Conservation (phyloP, 2,329 filamentous ascomycete genomes). For the Dryadomyces sulphureus region DNA sequence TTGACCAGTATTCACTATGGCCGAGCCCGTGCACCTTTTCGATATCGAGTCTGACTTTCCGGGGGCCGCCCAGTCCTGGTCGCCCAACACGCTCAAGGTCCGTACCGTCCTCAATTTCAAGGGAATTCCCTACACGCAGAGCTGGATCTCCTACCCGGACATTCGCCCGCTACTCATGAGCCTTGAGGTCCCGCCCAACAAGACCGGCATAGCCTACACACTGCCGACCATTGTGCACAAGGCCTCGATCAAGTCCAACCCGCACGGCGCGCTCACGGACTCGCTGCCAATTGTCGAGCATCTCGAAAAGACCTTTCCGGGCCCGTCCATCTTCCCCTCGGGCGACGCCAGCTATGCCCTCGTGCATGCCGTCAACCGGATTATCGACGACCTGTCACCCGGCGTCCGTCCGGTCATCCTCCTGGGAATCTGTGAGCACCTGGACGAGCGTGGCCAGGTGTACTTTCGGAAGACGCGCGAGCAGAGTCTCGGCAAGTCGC, state of each 20-base stretch:
- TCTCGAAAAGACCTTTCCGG: neutral
- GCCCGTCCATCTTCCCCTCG: neutral
- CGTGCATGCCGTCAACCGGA: neutral
- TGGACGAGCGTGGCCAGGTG: neutral
- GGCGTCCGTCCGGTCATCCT: neutral
- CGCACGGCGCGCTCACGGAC: neutral
- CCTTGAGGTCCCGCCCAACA: neutral
- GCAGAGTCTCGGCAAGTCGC: neutral
- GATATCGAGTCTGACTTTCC: constrained; percentile 1
- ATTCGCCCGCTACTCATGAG: neutral
- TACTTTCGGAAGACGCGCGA: neutral
- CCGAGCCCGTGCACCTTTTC: neutral
- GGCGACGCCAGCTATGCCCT: constrained; percentile 3
- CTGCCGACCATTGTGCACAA: constrained; percentile 2
- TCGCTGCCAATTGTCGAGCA: neutral
- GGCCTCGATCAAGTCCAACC: neutral
- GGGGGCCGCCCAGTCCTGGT: constrained; percentile 1
- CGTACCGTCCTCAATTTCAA: constrained; percentile 2
- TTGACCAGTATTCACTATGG: no score
- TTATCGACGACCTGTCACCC: neutral
- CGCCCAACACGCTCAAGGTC: constrained; percentile 1
- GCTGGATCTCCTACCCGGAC: constrained; percentile 4
- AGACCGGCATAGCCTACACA: neutral
- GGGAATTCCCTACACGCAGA: constrained; percentile 4
- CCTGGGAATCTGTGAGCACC: neutral